Percentiles rank a stretch among this genome's conserved stretches.
Evolutionary conservation across 2,329 filamentous ascomycete genomes (phyloP).

Genomic region (Talaromyces sp.): DNA sequence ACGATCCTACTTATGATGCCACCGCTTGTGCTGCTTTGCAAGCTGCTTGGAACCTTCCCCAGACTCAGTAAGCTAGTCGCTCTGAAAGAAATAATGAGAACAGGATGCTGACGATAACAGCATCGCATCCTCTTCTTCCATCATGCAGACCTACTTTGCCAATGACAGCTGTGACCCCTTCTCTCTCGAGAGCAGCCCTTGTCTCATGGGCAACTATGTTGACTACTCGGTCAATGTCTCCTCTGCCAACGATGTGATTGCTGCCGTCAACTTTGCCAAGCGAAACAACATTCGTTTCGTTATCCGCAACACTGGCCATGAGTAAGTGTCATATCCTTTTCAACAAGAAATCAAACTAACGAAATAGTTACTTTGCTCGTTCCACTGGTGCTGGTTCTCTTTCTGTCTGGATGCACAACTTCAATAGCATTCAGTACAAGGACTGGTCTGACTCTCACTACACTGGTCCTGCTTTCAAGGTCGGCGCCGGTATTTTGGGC

Average conservation of each 20-base stretch:
- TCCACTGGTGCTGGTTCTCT: conserved; percentile 48
- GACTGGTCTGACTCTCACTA: conserved; percentile 20
- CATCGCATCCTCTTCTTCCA: conserved; percentile 27
- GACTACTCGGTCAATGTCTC: conserved; percentile 37
- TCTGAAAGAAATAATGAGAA: neutral
- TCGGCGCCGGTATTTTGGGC: conserved; percentile 8
- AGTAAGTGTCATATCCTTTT: neutral
- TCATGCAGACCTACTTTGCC: conserved; percentile 33
- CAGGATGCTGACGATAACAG: neutral
- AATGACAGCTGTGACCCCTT: conserved; percentile 35
- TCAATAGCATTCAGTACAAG: conserved; percentile 45
- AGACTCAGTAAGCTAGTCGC: neutral
- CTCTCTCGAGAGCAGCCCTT: conserved; percentile 22
- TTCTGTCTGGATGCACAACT: conserved; percentile 50
- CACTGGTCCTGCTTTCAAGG: conserved; percentile 4
- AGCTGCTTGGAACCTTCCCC: conserved; percentile 1
- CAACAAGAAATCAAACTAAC: neutral
- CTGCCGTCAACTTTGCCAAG: conserved; percentile 10
- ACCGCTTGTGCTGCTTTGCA: neutral
- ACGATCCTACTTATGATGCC: conserved; percentile 20
- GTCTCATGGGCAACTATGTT: conserved; percentile 31
- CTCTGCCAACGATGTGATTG: conserved; percentile 9
- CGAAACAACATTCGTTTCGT: conserved; percentile 17
- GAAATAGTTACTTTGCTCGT: conserved; percentile 41
- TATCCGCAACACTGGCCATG: conserved; percentile 19